Evolutionary conservation across 1,139 yeast species (phyloP).

Genomic region (Blastobotrys niveus): DNA sequence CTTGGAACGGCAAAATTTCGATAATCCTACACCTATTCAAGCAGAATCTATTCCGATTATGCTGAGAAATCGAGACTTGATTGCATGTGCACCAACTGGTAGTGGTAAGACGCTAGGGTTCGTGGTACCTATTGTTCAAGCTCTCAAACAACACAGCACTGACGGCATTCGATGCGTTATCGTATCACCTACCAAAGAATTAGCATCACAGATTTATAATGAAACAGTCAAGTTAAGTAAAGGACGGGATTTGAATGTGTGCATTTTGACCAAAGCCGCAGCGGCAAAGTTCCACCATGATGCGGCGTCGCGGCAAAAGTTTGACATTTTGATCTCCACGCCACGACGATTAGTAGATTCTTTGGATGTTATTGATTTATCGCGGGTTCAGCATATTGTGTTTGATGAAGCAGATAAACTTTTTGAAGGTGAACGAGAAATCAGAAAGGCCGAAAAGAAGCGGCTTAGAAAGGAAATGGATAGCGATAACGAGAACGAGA

Average conservation of each 20-base stretch:
- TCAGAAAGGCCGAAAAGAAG: slow-evolving; percentile 11
- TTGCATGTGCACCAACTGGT: slow-evolving; percentile 93
- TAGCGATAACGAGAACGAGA: not conserved
- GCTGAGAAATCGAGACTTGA: slow-evolving; percentile 57
- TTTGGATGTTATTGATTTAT: slow-evolving; percentile 54
- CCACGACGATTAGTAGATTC: slow-evolving; percentile 84
- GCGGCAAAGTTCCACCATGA: slow-evolving; percentile 62
- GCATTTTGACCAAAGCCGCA: slow-evolving; percentile 67
- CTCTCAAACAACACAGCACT: slow-evolving; percentile 26
- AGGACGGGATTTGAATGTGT: slow-evolving; percentile 51
- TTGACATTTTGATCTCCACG: slow-evolving; percentile 77
- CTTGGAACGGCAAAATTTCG: slow-evolving; percentile 61
- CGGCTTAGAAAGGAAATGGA: not conserved
- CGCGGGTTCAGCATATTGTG: slow-evolving; percentile 63
- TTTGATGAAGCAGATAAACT: slow-evolving; percentile 96
- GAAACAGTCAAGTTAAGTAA: slow-evolving; percentile 56
- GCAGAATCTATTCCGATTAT: slow-evolving; percentile 75
- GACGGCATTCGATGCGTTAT: slow-evolving; percentile 66
- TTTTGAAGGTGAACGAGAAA: slow-evolving; percentile 55
- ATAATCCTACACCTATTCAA: slow-evolving; percentile 89
- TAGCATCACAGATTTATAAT: slow-evolving; percentile 77
- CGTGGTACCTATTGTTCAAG: slow-evolving; percentile 71
- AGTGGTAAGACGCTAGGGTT: slow-evolving; percentile 91
- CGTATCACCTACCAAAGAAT: slow-evolving; percentile 87
- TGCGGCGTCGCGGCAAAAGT: slow-evolving; percentile 54